Base-by-base conservation (phyloP, 495 filamentous ascomycete species). In the Aspergillus homomorphus region DNA sequence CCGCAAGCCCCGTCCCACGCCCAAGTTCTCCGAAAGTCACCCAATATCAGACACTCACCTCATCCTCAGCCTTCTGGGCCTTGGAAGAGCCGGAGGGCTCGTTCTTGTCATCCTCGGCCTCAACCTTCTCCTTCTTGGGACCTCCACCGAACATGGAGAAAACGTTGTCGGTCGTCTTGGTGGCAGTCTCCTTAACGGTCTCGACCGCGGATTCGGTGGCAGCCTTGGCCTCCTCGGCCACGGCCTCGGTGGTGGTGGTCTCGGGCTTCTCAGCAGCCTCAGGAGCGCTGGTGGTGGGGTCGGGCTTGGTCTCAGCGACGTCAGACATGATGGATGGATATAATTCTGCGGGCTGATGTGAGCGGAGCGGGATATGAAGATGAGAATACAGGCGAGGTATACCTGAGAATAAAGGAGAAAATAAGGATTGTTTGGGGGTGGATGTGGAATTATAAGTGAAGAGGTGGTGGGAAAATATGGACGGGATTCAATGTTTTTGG, bases 81-180 rank as follows among this genome's bases (percentile, higher is more conserved):
- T 96, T 96, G 60, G 90, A 87, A 73, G 87, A 89, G 58, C 92
- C 92, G 65, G 89, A 93, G 66, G 83, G 85, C 72, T 97, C 91
- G 60, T 87, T 82, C 59, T 84, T 85, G 26, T 81, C 84, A 33
- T 91, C 89, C 18, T 87, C 90, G 59, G 85, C 77, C 73, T 90
- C 90, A 71, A 91, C 88, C 83, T 83, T 84, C 68, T 88, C 85
- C 69, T 86, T 86, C 72, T 90, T 92, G 52, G 91, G 89, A 18
- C 87, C 87, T 54, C 92, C 92, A 59, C 94, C 94, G 72, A 98
- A 98, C 94, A 98, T 98, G 70, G 88, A 89, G 80, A 96, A 98
- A 53, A 98, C 87, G 68, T 77, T 87, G 66, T 86, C 86, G 65
- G 86, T 82, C 30, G 86, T 83, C 60, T 83, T 84, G 24, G 77